Conservation (phyloP, 2,329 filamentous ascomycete genomes). For the Fusarium heterosporum region DNA sequence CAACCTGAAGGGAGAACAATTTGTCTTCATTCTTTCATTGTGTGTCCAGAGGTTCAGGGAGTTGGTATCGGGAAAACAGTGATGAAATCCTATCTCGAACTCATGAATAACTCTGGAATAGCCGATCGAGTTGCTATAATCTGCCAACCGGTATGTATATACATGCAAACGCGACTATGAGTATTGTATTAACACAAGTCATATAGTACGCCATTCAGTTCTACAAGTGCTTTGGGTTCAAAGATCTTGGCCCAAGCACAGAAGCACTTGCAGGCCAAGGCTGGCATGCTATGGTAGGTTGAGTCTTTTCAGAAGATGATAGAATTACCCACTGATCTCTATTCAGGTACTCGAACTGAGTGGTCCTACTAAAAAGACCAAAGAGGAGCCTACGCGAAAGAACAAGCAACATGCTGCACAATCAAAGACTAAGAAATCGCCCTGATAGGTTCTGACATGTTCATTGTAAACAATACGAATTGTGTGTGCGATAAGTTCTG, state of each 20-base stretch:
- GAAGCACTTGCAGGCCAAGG: conserved; percentile 81
- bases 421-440: conserved; percentile 19
- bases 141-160: conserved; percentile 72
- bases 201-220: conserved; percentile 75
- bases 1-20: conserved; percentile 79
- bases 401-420: conserved; percentile 32
- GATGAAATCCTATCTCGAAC: conserved; percentile 80
- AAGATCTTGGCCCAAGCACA: conserved; percentile 73
- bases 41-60: conserved; percentile 79
- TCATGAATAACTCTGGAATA: conserved; percentile 76
- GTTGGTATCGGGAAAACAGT: conserved; percentile 79
- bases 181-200: conserved; percentile 3
- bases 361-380: conserved; percentile 44
- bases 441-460: conserved; percentile 7
- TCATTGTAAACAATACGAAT: conserved; percentile 2
- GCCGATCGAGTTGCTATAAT: conserved; percentile 81
- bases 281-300: conserved; percentile 83
- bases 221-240: conserved; percentile 82
- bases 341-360: conserved; percentile 42
- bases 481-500: conserved; percentile 2
- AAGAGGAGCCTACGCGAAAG: conserved; percentile 41
- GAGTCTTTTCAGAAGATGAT: not conserved
- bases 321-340: conserved; percentile 2
- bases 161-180: not conserved
- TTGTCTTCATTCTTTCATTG: conserved; percentile 84